Base-by-base conservation (phyloP, 75 land plant genomes). In the Selaginella tamariscina region DNA sequence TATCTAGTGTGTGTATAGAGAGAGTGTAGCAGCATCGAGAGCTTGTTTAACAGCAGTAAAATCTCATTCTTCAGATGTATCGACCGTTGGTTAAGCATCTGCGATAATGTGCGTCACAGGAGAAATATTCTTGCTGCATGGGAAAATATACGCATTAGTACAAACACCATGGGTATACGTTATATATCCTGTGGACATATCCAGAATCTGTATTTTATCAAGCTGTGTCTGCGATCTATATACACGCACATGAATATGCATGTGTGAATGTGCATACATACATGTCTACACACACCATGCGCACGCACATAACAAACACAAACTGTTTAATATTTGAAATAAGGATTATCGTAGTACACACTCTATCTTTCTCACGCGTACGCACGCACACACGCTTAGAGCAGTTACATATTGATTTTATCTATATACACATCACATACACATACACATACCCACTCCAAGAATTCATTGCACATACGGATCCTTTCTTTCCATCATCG, bases 101-200 rank as follows among this genome's bases (percentile, higher is more conserved):
- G 27, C 98, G 86, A 68, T 87, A 94, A 24, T 82, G 84, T 68
- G 88, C 91, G 80, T 94, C 98, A 76, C 91, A 85, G 33, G 97
- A 80, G 69, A 83, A 94, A 69, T 82, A 94, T 68, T 81, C 88
- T 64, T 84, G 80, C 91, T 89, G 67, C 18, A 44, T 29, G 30
- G 13, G 71, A 30, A n/a, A 49, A 20, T 49, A 49, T 49, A 11
- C 54, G 20, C 20, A 49, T 49, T 49, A 49, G 54, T 11, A 49
- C 11, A 20, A 49, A 20, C 11, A 49, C n/a, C n/a, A n/a, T n/a
- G n/a, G n/a, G n/a, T n/a, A n/a, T n/a, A n/a, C n/a, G n/a, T n/a
- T n/a, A n/a, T n/a, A n/a, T n/a, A n/a, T n/a, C n/a, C n/a, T n/a
- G n/a, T n/a, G n/a, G n/a, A n/a, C n/a, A n/a, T n/a, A n/a, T n/a